A percentile compares a stretch with the other conserved stretches of the same genome.
Evolutionary conservation across 176 grass and related monocot genomes (phyloP).

Genomic region (Sorghum bicolor): DNA sequence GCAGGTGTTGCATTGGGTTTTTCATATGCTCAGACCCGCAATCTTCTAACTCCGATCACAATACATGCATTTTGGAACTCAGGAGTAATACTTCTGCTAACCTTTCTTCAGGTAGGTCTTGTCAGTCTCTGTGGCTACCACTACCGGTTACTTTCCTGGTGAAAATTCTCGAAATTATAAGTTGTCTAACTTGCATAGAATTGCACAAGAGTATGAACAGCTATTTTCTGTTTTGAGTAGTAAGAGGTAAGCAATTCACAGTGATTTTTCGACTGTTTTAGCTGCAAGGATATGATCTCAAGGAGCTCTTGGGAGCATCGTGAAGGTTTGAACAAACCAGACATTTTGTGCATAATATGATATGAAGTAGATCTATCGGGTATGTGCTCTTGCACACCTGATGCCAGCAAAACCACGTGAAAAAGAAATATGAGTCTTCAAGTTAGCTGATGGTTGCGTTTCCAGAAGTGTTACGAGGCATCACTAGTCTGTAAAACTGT

Average conservation of each 20-base stretch:
- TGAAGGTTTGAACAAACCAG: slow-evolving; percentile 32
- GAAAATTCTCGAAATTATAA: slow-evolving; percentile 1
- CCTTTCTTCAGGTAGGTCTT: slow-evolving; percentile 85
- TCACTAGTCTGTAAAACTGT: not conserved
- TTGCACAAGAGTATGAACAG: not conserved
- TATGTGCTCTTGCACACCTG: not conserved
- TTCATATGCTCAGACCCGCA: slow-evolving; percentile 92
- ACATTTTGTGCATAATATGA: not conserved
- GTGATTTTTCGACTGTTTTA: slow-evolving; percentile 37
- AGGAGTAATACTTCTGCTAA: slow-evolving; percentile 81
- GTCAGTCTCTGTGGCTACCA: slow-evolving; percentile 1
- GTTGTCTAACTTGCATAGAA: not conserved
- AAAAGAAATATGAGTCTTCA: not conserved
- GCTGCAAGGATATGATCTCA: slow-evolving; percentile 94
- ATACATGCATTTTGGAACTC: slow-evolving; percentile 97
- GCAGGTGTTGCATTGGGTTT: slow-evolving; percentile 82
- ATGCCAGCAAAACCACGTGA: not conserved
- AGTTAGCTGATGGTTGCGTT: not conserved
- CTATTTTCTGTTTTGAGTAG: not conserved
- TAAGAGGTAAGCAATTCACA: not conserved
- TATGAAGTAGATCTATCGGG: not conserved
- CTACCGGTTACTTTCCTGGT: not conserved
- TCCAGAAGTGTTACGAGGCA: not conserved
- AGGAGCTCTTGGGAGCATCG: slow-evolving; percentile 81
- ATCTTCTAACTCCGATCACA: slow-evolving; percentile 85